These are phyloP conservation scores for Malus sieversii DNA, from an alignment of 306 rosid species.

Conservation along the genomic window DNA sequence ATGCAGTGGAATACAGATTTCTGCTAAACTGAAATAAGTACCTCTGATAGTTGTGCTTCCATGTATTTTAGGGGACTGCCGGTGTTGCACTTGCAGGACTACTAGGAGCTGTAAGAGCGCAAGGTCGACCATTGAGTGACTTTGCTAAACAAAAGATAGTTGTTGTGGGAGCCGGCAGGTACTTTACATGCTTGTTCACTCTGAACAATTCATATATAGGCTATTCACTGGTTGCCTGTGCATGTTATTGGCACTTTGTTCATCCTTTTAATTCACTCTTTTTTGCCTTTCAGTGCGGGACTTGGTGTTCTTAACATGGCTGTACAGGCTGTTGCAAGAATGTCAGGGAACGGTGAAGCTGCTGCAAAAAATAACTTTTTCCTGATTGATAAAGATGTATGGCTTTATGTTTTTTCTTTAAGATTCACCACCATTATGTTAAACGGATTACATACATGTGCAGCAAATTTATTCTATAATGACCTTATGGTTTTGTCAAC, in stretches of 20 bases:
- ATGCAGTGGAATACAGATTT: not conserved
- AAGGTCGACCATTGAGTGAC: slow-evolving; percentile 81
- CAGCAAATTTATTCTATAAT: not conserved
- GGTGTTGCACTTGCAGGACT: slow-evolving; percentile 99
- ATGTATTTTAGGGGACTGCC: slow-evolving; percentile 79
- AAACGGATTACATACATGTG: not conserved
- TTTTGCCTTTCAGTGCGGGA: slow-evolving; percentile 71
- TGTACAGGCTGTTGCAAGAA: slow-evolving; percentile 70
- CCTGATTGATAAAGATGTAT: slow-evolving; percentile 83
- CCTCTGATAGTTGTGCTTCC: slow-evolving; percentile 12
- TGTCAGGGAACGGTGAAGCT: slow-evolving; percentile 52
- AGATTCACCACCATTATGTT: not conserved
- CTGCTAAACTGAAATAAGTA: not conserved
- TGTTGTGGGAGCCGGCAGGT: slow-evolving; percentile 99
- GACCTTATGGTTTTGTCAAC: not conserved
- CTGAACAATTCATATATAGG: slow-evolving; percentile 6
- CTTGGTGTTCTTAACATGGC: slow-evolving; percentile 90
- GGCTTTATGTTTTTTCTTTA: slow-evolving; percentile 11
- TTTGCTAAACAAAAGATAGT: slow-evolving; percentile 87
- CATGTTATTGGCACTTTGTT: slow-evolving; percentile 13
- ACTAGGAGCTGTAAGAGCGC: slow-evolving; percentile 89
- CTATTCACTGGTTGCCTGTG: slow-evolving; percentile 19
- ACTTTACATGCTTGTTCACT: slow-evolving; percentile 15
- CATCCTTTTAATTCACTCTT: slow-evolving; percentile 9
- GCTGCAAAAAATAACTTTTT: slow-evolving; percentile 65